Evolutionary conservation across 2,329 filamentous ascomycete genomes (phyloP).

Genomic region (Ophiosphaerella narmari): DNA sequence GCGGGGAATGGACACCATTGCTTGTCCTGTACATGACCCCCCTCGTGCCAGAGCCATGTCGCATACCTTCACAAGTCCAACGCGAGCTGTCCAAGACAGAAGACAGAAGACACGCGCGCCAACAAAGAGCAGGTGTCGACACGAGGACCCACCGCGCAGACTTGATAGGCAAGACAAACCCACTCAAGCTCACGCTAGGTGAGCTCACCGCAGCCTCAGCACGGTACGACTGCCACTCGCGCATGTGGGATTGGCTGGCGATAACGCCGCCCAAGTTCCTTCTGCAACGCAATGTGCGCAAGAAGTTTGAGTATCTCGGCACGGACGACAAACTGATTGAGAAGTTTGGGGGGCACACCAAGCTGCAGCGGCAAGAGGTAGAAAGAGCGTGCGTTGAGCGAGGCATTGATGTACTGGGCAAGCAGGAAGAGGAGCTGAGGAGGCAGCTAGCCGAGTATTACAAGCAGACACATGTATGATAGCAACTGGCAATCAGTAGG

Average conservation of each 20-base stretch:
- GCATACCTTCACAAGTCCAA: constrained; percentile 77
- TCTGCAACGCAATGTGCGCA: constrained; percentile 59
- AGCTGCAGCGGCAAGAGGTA: constrained; percentile 67
- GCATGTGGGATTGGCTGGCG: constrained; percentile 48
- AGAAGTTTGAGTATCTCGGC: constrained; percentile 66
- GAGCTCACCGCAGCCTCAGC: constrained; percentile 25
- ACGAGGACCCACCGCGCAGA: not conserved
- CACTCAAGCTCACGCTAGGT: constrained; percentile 14
- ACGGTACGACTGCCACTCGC: constrained; percentile 28
- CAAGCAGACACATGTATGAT: no score
- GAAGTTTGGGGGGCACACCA: constrained; percentile 63
- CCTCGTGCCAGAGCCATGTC: constrained; percentile 79
- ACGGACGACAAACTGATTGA: constrained; percentile 73
- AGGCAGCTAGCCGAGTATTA: constrained; percentile 21
- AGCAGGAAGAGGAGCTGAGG: constrained; percentile 35
- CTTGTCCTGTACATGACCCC: constrained; percentile 73
- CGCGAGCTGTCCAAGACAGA: constrained; percentile 61
- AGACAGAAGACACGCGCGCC: constrained; percentile 26
- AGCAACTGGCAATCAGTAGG: no score
- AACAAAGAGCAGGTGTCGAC: constrained; percentile 14
- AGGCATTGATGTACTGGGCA: constrained; percentile 34
- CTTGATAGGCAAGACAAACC: constrained; percentile 1
- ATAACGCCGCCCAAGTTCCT: constrained; percentile 52
- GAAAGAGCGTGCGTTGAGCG: constrained; percentile 69
- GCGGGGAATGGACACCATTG: constrained; percentile 85